phyloP scores from a whole-genome alignment of 148 eudicot species.

The Fagopyrum homotropicum region DNA sequence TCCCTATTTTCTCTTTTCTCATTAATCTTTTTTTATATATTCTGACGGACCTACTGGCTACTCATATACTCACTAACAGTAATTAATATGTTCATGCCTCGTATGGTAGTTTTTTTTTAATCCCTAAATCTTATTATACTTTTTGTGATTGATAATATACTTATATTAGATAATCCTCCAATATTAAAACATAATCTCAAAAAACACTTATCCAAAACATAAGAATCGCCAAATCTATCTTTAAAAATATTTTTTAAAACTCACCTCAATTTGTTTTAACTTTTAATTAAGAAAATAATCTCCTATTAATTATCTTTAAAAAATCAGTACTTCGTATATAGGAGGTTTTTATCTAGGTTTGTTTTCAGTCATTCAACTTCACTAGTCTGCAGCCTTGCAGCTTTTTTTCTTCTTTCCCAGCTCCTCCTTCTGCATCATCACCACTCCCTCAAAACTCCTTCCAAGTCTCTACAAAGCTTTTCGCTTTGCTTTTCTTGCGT shows the following conservation, averaged over 20 bases:
- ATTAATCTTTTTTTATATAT: background rate
- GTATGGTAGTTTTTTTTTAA: background rate
- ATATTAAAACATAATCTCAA: background rate
- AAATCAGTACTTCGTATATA: too few species aligned
- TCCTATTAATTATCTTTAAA: too few species aligned
- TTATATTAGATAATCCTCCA: background rate
- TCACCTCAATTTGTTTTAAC: too few species aligned
- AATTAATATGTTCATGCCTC: too few species aligned
- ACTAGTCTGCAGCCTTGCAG: background rate
- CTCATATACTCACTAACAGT: too few species aligned
- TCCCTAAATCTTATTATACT: background rate
- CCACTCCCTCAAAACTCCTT: background rate
- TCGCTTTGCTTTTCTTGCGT: background rate
- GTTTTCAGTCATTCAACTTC: too few species aligned
- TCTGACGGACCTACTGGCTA: background rate
- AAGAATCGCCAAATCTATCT: background rate
- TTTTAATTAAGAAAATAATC: too few species aligned
- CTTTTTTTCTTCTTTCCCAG: background rate
- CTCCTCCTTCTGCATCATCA: background rate
- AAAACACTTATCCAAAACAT: background rate
- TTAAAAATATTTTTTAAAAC: background rate
- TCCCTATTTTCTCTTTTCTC: background rate
- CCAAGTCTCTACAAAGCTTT: background rate
- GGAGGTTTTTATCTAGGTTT: too few species aligned
- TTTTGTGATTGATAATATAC: background rate